Evolutionary conservation across 1,284 basidiomycete species (phyloP), one percentile per base, ranked within the genome.

Genomic region (Anthracocystis setariae): DNA sequence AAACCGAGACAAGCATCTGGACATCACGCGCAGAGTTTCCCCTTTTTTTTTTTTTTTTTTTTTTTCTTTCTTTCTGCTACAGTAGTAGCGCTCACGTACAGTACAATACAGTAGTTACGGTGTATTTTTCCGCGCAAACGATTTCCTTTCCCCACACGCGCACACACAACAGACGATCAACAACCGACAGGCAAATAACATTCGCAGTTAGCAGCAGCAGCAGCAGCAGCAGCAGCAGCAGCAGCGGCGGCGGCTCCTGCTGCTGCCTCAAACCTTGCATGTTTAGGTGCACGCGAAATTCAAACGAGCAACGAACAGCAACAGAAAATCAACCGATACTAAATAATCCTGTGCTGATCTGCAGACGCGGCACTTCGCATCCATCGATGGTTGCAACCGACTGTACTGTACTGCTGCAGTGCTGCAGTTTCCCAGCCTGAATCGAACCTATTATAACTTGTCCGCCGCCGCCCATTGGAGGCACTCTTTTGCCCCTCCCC

Each of bases 391-490:
- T n/a, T 39, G 38, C 38, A 29, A 29, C 29, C 29, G 29, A 29
- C 29, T 12, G n/a, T n/a, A n/a, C n/a, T n/a, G n/a, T 35, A n/a
- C 33, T 35, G 33, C 33, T 35, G 46, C 46, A n/a, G n/a, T 48
- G 46, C 25, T 33, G 3, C 12, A 27, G 27, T 27, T 21, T 40
- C 24, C 39, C 25, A 43, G 21, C 18, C 23, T n/a, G n/a, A 8
- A 7, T 43, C 7, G 4, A 15, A 12, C 2, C 7, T 20, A 23
- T 7, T 43, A 9, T 17, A 3, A 3, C 15, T 27, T 17, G n/a
- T 12, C 13, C 8, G 15, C 24, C 25, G 25, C 24, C 43, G 43
- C 43, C 25, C n/a, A n/a, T n/a, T n/a, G n/a, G n/a, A n/a, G n/a
- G n/a, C 38, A 5, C 38, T 39, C 38, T n/a, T 20, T 39, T 20